Evolutionary conservation across 805 yeast species (phyloP).

Genomic region (Kurtzmaniella fragi): DNA sequence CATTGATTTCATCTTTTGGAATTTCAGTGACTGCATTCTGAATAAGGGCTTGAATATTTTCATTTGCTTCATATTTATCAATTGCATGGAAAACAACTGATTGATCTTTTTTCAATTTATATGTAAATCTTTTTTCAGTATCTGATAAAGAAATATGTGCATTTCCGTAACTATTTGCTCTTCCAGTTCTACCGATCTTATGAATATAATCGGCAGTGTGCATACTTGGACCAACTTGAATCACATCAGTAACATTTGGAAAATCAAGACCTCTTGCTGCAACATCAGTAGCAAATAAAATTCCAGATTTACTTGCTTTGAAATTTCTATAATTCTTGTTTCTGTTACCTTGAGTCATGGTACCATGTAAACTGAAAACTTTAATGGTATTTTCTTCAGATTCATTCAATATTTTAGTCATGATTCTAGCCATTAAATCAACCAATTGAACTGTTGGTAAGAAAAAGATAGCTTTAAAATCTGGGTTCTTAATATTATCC

Average conservation of each 20-base stretch:
- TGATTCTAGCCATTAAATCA: constrained; percentile 46
- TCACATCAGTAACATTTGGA: constrained; percentile 79
- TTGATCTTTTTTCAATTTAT: constrained; percentile 41
- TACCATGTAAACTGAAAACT: constrained; percentile 57
- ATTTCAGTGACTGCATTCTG: constrained; percentile 9
- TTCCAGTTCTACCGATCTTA: constrained; percentile 93
- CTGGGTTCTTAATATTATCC: constrained; percentile 27
- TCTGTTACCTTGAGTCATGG: constrained; percentile 64
- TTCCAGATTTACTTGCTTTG: constrained; percentile 41
- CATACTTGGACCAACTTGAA: constrained; percentile 75
- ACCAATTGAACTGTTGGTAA: constrained; percentile 73
- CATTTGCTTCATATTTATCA: constrained; percentile 31
- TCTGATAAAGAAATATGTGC: constrained; percentile 57
- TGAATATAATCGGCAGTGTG: constrained; percentile 81
- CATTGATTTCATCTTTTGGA: constrained; percentile 14
- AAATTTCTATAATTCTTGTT: constrained; percentile 53
- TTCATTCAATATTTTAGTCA: constrained; percentile 18
- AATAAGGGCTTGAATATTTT: constrained; percentile 12
- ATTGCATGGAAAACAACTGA: constrained; percentile 51
- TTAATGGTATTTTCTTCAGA: constrained; percentile 18
- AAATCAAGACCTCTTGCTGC: constrained; percentile 97
- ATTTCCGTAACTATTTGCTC: constrained; percentile 79
- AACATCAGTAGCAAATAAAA: constrained; percentile 84
- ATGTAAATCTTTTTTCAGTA: constrained; percentile 53
- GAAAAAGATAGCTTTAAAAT: constrained; percentile 78